Evolutionary conservation across 345 rosid species (phyloP), one percentile per base, ranked within the genome.

Genomic region (Euclidium syriacum): DNA sequence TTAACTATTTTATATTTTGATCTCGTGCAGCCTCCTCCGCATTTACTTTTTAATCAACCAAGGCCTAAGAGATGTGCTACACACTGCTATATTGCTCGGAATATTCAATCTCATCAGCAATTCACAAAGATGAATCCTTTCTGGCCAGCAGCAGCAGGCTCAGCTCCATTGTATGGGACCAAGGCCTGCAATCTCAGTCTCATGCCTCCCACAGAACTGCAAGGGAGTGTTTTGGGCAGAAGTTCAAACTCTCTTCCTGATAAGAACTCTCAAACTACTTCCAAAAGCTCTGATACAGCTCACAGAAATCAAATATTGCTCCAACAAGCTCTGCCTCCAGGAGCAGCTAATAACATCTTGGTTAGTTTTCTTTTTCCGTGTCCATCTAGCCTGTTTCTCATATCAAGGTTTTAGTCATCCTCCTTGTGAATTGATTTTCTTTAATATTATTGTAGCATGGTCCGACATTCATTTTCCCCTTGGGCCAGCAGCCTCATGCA

Each of bases 41-140:
- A 85, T 62, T 64, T 83, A 72, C 75, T 88, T 34, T 86, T 82
- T 65, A 73, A 71, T 78, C 97, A 86, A 58, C 87, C 95, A 1
- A 79, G 91, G 63, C 96, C 87, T 12, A 90, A 86, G 76, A 82
- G 90, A 74, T 95, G 97, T 73, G 96, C 95, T 15, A 95, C 97
- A 20, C 99, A 95, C 71, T 90, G 81, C 76, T 90, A 90, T 62
- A 84, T 95, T 53, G 97, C 99, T 19, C 76, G 91, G 46, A 95
- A 76, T 56, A 86, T 95, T 52, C 81, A 61, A 25, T 78, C 63
- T 56, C 83, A 84, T 64, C 97, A 86, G 77, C 99, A 90, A 67
- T 74, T 86, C 25, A 54, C 82, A 2, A 86, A 85, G 77, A 83
- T 95, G 76, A 90, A 85, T 79, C 83, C 87, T 18, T 95, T 81